Evolutionary conservation across 176 grass and related monocot species (phyloP).

Genomic region (Avena sativa): DNA sequence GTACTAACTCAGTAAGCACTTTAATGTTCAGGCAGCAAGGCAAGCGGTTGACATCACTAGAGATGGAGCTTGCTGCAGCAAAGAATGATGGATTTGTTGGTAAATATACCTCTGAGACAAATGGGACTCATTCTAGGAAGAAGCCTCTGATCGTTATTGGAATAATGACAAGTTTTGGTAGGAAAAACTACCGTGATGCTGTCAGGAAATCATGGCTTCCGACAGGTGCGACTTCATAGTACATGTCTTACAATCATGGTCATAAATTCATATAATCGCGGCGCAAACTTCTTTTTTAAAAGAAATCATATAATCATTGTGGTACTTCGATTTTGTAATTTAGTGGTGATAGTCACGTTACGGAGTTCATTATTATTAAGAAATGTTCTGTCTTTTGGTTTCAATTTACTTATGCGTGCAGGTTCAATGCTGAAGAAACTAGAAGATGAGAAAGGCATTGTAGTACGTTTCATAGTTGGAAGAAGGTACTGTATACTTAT

Average conservation of each 20-base stretch:
- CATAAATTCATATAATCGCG: constrained; percentile 29
- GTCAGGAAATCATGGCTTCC: constrained; percentile 96
- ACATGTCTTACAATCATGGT: background rate
- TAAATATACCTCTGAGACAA: constrained; percentile 78
- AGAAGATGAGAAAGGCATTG: constrained; percentile 90
- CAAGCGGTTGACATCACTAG: constrained; percentile 80
- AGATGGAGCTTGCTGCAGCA: constrained; percentile 90
- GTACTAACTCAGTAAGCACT: background rate
- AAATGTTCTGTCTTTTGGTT: constrained; percentile 27
- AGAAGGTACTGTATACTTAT: constrained; percentile 68
- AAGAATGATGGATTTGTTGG: constrained; percentile 78
- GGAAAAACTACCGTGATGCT: constrained; percentile 89
- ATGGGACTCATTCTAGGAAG: constrained; percentile 67
- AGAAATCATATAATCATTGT: background rate
- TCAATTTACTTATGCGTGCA: constrained; percentile 51
- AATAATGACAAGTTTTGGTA: constrained; percentile 86
- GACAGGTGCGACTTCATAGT: constrained; percentile 58
- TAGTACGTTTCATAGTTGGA: constrained; percentile 94
- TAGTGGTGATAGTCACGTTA: constrained; percentile 21
- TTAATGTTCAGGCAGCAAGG: constrained; percentile 77
- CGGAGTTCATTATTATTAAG: background rate
- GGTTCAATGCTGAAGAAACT: constrained; percentile 90
- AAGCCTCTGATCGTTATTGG: constrained; percentile 81
- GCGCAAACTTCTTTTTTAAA: background rate
- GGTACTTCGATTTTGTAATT: constrained; percentile 6